Evolutionary conservation across 441 rosid genomes (phyloP).

Genomic region (Populus trichocarpa): DNA sequence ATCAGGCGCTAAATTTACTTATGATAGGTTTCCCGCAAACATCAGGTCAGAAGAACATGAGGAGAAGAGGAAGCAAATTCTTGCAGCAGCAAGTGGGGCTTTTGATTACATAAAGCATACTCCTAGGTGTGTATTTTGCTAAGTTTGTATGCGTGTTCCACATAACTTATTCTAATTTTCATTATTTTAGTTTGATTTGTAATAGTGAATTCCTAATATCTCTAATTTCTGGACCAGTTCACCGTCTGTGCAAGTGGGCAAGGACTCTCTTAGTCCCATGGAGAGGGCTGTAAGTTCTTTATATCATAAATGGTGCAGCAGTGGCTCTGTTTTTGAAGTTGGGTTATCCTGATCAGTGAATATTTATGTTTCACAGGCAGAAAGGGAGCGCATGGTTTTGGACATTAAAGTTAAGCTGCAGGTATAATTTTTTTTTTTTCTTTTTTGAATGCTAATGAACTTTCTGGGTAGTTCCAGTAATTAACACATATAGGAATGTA

Average conservation of each 20-base stretch:
- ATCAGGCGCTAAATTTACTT: slow-evolving; percentile 81
- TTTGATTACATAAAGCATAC: slow-evolving; percentile 75
- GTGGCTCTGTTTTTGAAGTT: slow-evolving; percentile 16
- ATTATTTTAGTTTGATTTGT: not conserved
- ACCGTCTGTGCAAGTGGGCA: slow-evolving; percentile 58
- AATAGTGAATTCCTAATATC: not conserved
- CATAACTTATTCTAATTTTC: not conserved
- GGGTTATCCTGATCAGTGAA: slow-evolving; percentile 11
- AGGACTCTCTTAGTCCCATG: slow-evolving; percentile 73
- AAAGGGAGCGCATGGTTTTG: slow-evolving; percentile 98
- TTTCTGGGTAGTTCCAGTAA: not conserved
- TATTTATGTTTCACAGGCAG: slow-evolving; percentile 55
- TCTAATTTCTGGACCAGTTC: slow-evolving; percentile 53
- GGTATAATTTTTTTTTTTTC: slow-evolving; percentile 32
- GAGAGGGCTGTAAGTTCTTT: slow-evolving; percentile 96
- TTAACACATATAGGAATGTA: not conserved
- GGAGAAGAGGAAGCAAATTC: slow-evolving; percentile 94
- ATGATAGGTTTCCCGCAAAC: slow-evolving; percentile 95
- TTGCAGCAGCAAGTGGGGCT: slow-evolving; percentile 86
- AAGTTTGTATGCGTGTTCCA: slow-evolving; percentile 19
- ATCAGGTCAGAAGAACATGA: slow-evolving; percentile 92
- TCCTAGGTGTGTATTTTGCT: slow-evolving; percentile 50
- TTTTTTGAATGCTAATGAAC: not conserved
- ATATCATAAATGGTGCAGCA: slow-evolving; percentile 21
- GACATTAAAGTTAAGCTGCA: slow-evolving; percentile 98